Conservation (phyloP, 2,329 filamentous ascomycete genomes). For the Hyphodiscus sp. region DNA sequence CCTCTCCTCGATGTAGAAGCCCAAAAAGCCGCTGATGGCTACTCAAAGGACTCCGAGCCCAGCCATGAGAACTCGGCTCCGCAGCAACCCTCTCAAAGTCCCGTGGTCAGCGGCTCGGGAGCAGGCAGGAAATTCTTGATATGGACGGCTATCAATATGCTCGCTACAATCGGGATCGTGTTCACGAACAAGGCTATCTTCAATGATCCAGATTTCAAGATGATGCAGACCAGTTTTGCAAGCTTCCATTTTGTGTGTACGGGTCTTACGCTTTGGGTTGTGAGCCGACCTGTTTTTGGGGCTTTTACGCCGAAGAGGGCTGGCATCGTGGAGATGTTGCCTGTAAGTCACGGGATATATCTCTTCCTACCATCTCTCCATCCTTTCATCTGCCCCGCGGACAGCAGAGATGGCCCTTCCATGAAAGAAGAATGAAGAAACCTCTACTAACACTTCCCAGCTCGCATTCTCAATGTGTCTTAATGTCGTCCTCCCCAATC, state of each 20-base stretch:
- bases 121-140: constrained; percentile 11
- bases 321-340: constrained; percentile 22
- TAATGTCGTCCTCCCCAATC: constrained; percentile 25
- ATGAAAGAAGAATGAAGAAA: not conserved
- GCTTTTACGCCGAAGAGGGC: constrained; percentile 23
- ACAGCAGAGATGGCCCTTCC: not conserved
- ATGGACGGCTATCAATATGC: constrained; percentile 23
- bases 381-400: not conserved
- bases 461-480: constrained; percentile 25
- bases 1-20: not conserved
- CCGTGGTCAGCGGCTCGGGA: not conserved
- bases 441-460: constrained; percentile 3
- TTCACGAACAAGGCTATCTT: constrained; percentile 27
- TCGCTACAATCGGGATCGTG: constrained; percentile 24
- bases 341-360: constrained; percentile 11
- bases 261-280: constrained; percentile 21
- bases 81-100: not conserved
- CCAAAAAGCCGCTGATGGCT: not conserved
- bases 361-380: not conserved
- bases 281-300: constrained; percentile 17
- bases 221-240: constrained; percentile 24
- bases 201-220: constrained; percentile 23
- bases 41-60: not conserved
- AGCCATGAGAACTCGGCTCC: not conserved
- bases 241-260: constrained; percentile 25